Conservation (phyloP, 2,329 filamentous ascomycete species). For the Penicillium sp. region DNA sequence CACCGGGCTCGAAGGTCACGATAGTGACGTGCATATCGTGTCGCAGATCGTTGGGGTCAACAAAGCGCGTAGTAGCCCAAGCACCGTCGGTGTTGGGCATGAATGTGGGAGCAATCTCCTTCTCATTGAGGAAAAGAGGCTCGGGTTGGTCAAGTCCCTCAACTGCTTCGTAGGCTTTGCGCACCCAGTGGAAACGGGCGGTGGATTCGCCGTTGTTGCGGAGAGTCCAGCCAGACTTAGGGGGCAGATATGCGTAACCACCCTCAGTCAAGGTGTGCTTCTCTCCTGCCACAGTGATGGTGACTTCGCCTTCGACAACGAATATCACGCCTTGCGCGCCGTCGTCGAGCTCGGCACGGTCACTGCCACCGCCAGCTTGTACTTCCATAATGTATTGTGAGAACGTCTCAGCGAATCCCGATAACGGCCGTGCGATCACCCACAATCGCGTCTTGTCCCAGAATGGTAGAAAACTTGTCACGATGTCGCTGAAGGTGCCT, state of each 20-base stretch:
- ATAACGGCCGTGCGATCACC: constrained; percentile 27
- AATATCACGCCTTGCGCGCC: constrained; percentile 24
- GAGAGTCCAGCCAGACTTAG: constrained; percentile 27
- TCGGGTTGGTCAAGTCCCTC: constrained; percentile 25
- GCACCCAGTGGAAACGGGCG: constrained; percentile 28
- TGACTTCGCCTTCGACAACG: constrained; percentile 27
- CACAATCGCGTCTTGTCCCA: constrained; percentile 29
- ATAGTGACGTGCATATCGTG: constrained; percentile 30
- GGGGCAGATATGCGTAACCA: constrained; percentile 26
- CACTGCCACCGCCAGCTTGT: constrained; percentile 24
- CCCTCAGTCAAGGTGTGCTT: constrained; percentile 25
- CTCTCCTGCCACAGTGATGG: constrained; percentile 14
- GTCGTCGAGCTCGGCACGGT: constrained; percentile 23
- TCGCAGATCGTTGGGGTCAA: constrained; percentile 25
- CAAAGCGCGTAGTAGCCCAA: constrained; percentile 28
- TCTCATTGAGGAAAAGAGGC: constrained; percentile 27
- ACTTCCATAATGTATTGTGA: constrained; percentile 33
- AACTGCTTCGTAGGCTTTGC: constrained; percentile 26
- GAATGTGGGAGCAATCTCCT: constrained; percentile 20
- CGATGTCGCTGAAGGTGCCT: constrained; percentile 27
- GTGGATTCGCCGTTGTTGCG: constrained; percentile 19
- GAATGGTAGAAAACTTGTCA: constrained; percentile 29
- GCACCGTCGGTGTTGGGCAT: constrained; percentile 28
- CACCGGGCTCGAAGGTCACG: constrained; percentile 27
- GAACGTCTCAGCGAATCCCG: constrained; percentile 29